phyloP scores from a whole-genome alignment of 768 basidiomycete genomes.

The Lentinus tigrinus region DNA sequence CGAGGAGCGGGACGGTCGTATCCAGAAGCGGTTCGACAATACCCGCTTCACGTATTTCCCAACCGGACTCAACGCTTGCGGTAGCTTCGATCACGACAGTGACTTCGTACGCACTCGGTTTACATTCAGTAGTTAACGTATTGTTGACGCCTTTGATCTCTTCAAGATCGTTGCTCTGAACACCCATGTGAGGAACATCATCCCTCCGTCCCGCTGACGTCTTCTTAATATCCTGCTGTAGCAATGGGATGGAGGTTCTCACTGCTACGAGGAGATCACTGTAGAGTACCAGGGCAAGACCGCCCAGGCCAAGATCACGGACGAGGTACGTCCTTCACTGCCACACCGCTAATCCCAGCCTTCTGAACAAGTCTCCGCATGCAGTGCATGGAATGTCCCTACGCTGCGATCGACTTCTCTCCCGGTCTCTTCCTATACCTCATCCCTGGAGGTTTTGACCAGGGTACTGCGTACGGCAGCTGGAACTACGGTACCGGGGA shows the following conservation, averaged over 20 bases:
- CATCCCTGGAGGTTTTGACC: slow-evolving; percentile 30
- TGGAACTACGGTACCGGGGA: slow-evolving; percentile 49
- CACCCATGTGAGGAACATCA: slow-evolving; percentile 20
- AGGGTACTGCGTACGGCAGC: slow-evolving; percentile 54
- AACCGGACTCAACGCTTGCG: slow-evolving; percentile 19
- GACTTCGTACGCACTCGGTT: slow-evolving; percentile 15
- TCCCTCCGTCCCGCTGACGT: not conserved
- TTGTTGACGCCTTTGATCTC: not conserved
- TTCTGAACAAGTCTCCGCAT: not conserved
- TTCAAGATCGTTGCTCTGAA: slow-evolving; percentile 53
- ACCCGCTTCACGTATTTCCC: slow-evolving; percentile 19
- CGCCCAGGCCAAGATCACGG: slow-evolving; percentile 55
- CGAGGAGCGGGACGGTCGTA: not conserved
- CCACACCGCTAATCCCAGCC: not conserved
- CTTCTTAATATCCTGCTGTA: slow-evolving; percentile 20
- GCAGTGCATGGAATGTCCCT: slow-evolving; percentile 64
- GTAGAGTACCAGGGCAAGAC: slow-evolving; percentile 60
- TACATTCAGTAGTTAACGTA: not conserved
- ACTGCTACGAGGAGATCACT: slow-evolving; percentile 62
- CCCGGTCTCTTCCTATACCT: slow-evolving; percentile 57
- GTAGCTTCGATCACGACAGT: slow-evolving; percentile 13
- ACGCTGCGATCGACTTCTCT: slow-evolving; percentile 62
- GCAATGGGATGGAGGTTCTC: slow-evolving; percentile 53
- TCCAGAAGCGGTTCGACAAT: slow-evolving; percentile 17
- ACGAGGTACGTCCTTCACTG: slow-evolving; percentile 45